These are phyloP conservation scores for Linanthus parryae DNA, from an alignment of 148 eudicot species.

Conservation along the genomic window DNA sequence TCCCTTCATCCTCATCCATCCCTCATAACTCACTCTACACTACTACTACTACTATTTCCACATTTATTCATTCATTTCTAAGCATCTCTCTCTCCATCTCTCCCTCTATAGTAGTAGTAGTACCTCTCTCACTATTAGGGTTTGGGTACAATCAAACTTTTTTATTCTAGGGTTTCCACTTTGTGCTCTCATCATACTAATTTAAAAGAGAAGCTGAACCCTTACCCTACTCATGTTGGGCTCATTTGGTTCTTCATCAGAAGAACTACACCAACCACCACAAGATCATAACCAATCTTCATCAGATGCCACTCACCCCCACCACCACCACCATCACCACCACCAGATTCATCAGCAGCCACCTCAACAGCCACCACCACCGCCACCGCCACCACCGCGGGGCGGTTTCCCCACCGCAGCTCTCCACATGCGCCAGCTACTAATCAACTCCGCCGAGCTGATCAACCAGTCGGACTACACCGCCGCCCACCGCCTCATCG, in stretches of 20 bases:
- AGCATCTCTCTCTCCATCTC: background rate
- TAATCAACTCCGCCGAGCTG: conserved; percentile 64
- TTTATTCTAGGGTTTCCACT: too few relatives aligned
- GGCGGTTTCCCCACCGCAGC: too few relatives aligned
- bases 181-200: too few relatives aligned
- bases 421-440: conserved; percentile 49
- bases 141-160: too few relatives aligned
- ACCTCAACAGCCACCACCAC: conserved; percentile 1
- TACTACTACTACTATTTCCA: too few relatives aligned
- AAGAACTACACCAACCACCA: conserved; percentile 16
- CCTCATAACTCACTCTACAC: too few relatives aligned
- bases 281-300: conserved; percentile 8
- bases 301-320: conserved; percentile 5
- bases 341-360: too few relatives aligned
- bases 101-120: background rate
- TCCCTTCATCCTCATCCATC: too few relatives aligned
- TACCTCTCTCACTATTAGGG: background rate
- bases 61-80: too few relatives aligned
- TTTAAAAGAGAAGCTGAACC: too few relatives aligned
- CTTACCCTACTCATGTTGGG: conserved; percentile 31
- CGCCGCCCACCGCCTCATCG: conserved; percentile 61
- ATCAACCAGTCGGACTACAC: conserved; percentile 50
- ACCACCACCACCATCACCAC: conserved; percentile 19
- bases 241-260: conserved; percentile 22
- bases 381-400: conserved; percentile 11